Evolutionary conservation across 805 yeast species (phyloP).

Genomic region (Wickerhamomyces alni): DNA sequence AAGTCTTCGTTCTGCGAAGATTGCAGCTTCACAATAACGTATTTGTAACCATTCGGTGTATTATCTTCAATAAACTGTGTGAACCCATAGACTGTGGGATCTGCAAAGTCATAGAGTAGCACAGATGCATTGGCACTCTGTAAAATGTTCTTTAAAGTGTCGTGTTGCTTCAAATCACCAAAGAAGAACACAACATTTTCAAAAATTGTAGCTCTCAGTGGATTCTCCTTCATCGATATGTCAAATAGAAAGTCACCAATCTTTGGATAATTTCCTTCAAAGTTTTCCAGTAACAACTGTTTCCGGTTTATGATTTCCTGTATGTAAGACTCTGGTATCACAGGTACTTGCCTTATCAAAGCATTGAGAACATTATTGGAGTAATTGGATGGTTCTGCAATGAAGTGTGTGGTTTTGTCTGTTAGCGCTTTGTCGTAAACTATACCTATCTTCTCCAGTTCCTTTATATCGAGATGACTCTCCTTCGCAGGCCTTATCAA

Average conservation of each 20-base stretch:
- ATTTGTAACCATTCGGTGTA: not conserved
- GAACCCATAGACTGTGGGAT: not conserved
- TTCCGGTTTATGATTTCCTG: constrained; percentile 13
- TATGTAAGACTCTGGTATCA: constrained; percentile 21
- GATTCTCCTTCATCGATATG: constrained; percentile 17
- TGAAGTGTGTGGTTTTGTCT: constrained; percentile 21
- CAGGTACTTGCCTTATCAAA: constrained; percentile 24
- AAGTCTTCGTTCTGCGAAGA: constrained; percentile 1
- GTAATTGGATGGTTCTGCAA: constrained; percentile 16
- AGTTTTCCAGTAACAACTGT: constrained; percentile 12
- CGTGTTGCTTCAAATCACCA: constrained; percentile 17
- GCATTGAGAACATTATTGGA: constrained; percentile 29
- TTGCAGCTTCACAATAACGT: constrained; percentile 14
- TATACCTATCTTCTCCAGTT: constrained; percentile 23
- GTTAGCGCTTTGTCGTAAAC: constrained; percentile 16
- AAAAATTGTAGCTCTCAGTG: constrained; percentile 20
- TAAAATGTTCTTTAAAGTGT: constrained; percentile 19
- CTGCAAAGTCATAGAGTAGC: not conserved
- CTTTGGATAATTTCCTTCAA: constrained; percentile 22
- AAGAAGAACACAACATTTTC: constrained; percentile 20
- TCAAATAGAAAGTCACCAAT: constrained; percentile 18
- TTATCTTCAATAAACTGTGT: not conserved
- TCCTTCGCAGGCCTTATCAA: constrained; percentile 10
- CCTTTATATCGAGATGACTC: constrained; percentile 4
- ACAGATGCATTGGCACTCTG: constrained; percentile 21